phyloP scores from a whole-genome alignment of 225 moss, liverwort and hornwort species.

The Polytrichum formosum region DNA sequence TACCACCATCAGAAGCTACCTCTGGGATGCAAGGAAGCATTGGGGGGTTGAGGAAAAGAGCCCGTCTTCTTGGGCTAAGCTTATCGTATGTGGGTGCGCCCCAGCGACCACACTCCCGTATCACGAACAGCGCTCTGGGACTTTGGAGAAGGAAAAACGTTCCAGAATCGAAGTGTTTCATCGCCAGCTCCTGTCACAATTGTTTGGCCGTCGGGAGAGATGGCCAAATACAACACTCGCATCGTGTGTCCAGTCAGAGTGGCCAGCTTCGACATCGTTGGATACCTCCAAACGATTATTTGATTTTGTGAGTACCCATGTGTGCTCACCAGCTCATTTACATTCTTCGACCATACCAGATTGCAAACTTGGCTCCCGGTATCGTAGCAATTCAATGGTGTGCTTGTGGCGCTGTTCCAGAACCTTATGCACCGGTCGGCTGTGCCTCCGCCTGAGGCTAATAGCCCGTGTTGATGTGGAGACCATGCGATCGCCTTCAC shows the following conservation, averaged over 20 bases:
- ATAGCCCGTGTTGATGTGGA: constrained; percentile 88
- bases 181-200: constrained; percentile 98
- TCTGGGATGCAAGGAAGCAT: constrained; percentile 7
- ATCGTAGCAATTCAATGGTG: constrained; percentile 84
- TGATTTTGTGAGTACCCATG: constrained; percentile 99
- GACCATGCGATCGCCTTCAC: constrained; percentile 99
- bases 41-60: neutral
- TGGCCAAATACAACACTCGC: constrained; percentile 92
- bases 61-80: neutral
- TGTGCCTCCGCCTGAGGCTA: constrained; percentile 96
- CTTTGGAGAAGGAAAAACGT: constrained; percentile 94
- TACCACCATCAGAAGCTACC: constrained; percentile 26
- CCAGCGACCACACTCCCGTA: constrained; percentile 95
- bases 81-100: constrained; percentile 92
- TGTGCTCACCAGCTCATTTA: constrained; percentile 97
- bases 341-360: constrained; percentile 98
- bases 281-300: constrained; percentile 96
- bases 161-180: constrained; percentile 97
- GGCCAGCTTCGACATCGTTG: constrained; percentile 96
- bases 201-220: constrained; percentile 97
- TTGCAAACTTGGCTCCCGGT: constrained; percentile 98
- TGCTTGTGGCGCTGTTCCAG: constrained; percentile 93
- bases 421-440: constrained; percentile 94
- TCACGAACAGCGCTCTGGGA: constrained; percentile 95
- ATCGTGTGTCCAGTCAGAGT: constrained; percentile 93